Base-by-base conservation (phyloP, 768 basidiomycete species). In the Leccinellum luteum region DNA sequence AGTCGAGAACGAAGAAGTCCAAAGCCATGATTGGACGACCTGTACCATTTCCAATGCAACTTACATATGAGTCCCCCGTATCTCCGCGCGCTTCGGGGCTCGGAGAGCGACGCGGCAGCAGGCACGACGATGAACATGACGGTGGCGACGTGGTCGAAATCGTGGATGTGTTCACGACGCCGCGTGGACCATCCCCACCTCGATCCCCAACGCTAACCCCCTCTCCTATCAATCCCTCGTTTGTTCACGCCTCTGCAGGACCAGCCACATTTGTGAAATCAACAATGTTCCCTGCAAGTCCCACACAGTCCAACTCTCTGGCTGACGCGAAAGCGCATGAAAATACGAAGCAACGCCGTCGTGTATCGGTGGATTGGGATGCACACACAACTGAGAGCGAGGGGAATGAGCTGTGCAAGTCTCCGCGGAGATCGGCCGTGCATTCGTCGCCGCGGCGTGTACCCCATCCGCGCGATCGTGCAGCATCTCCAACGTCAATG, bases 41-140 rank as follows among this genome's bases (percentile, higher is more conserved):
- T n/a, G 59, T 51, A 7, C 67, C 69, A 23, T 71, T 73, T 57
- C 70, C 72, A 45, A 64, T 71, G 61, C 66, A 65, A 17, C 32
- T 61, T 14, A 53, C 32, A 12, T n/a, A 27, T 30, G n/a, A 51
- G 12, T 38, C 54, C 9, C 43, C 17, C 4, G 23, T 31, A 15
- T 59, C 56, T 23, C 55, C 55, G 3, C 14, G n/a, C 4, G 3
- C 44, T 43, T 54, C 54, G 9, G 49, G 44, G 13, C 4, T 28
- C 10, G n/a, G 12, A 19, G 44, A 32, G 30, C 41, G 6, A 12
- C 1, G 28, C 12, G 7, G 13, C 10, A 31, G 19, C 30, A 44
- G n/a, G 38, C 23, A 35, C 17, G 43, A 25, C 8, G 52, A 38
- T 12, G 13, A 19, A n/a, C 6, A 52, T 21, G 28, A 55, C 7